These are phyloP conservation scores for Aspergillus jensenii DNA, from an alignment of 2,329 filamentous ascomycete genomes.

Conservation along the genomic window DNA sequence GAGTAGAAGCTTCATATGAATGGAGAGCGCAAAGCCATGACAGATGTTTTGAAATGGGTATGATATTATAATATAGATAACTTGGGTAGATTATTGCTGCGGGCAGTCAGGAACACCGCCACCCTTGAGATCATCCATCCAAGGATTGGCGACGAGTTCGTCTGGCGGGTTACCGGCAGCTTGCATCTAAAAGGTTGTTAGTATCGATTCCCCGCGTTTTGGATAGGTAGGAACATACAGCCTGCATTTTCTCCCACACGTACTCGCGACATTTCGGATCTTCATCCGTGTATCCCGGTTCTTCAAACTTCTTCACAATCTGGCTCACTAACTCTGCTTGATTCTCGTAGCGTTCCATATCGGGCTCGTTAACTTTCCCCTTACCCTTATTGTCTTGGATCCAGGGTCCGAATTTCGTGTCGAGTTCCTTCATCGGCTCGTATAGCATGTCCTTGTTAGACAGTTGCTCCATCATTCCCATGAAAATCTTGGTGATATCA, in stretches of 20 bases:
- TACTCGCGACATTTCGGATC: conserved; percentile 82
- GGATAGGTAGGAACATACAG: conserved; percentile 57
- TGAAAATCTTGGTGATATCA: conserved; percentile 89
- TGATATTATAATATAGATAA: not conserved
- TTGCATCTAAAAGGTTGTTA: conserved; percentile 74
- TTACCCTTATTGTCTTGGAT: conserved; percentile 71
- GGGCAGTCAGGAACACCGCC: conserved; percentile 66
- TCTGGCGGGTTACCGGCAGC: conserved; percentile 83
- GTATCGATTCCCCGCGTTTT: not conserved
- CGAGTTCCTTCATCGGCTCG: conserved; percentile 96
- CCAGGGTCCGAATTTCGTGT: conserved; percentile 91
- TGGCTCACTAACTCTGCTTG: conserved; percentile 78
- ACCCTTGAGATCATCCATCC: conserved; percentile 74
- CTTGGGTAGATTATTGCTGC: conserved; percentile 50
- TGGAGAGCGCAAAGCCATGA: not conserved
- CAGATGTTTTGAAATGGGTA: not conserved
- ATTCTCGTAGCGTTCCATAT: conserved; percentile 75
- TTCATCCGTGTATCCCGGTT: conserved; percentile 75
- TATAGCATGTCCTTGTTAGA: conserved; percentile 98
- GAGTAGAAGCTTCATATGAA: not conserved
- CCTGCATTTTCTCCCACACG: conserved; percentile 97
- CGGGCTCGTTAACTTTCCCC: conserved; percentile 60
- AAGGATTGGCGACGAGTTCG: conserved; percentile 67
- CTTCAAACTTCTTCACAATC: conserved; percentile 88
- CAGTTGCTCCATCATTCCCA: conserved; percentile 98